These are phyloP conservation scores for Saccharomycopsis babjevae DNA, from an alignment of 805 yeast genomes.

Conservation along the genomic window DNA sequence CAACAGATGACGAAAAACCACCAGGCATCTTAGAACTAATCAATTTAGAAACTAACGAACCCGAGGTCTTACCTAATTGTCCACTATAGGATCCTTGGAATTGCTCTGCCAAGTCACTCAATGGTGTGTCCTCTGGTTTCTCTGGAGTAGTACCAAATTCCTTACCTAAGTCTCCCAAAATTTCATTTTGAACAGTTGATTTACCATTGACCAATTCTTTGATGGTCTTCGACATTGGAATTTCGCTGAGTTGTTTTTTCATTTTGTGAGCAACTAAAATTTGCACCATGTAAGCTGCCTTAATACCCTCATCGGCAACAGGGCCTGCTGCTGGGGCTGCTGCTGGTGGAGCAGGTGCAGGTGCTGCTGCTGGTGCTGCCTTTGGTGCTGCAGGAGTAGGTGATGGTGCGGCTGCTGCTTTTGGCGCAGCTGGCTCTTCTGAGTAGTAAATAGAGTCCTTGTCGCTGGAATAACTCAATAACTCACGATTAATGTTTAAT, in stretches of 20 bases:
- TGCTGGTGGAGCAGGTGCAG: conserved; percentile 23
- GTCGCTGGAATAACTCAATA: conserved; percentile 90
- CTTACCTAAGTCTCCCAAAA: conserved; percentile 95
- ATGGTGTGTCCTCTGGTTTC: conserved; percentile 97
- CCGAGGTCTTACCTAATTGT: conserved; percentile 85
- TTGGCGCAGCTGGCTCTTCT: conserved; percentile 39
- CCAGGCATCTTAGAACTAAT: conserved; percentile 99
- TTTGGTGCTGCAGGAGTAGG: conserved; percentile 26
- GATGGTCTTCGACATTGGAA: conserved; percentile 85
- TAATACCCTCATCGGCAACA: conserved; percentile 82
- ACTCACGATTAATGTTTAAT: conserved; percentile 74
- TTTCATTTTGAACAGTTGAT: conserved; percentile 97
- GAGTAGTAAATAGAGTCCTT: conserved; percentile 94
- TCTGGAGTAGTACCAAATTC: conserved; percentile 98
- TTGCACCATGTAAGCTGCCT: conserved; percentile 73
- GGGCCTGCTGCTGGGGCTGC: conserved; percentile 45
- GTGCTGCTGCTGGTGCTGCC: conserved; percentile 20
- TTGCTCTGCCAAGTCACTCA: conserved; percentile 88
- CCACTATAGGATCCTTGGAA: conserved; percentile 90
- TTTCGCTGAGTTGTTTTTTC: conserved; percentile 77
- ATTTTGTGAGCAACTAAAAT: conserved; percentile 92
- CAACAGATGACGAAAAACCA: conserved; percentile 88
- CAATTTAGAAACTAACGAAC: conserved; percentile 80
- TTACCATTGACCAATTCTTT: conserved; percentile 98
- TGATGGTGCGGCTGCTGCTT: conserved; percentile 34